A percentile compares a stretch with the other conserved stretches of the same genome.
phyloP scores from a whole-genome alignment of 2,329 filamentous ascomycete species.

The Eutypa lata region DNA sequence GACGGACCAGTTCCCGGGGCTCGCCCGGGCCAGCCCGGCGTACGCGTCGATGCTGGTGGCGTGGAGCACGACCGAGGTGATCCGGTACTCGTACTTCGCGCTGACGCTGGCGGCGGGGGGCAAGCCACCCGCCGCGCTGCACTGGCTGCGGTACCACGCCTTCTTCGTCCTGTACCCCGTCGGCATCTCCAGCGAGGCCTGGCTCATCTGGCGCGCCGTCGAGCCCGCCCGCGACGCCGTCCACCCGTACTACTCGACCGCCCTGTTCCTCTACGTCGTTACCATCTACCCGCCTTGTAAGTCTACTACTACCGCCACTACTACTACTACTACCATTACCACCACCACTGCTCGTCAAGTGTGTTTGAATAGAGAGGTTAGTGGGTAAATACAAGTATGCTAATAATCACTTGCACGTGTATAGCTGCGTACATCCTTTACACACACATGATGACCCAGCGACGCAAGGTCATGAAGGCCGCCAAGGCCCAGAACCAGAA shows the following conservation, averaged over 20 bases:
- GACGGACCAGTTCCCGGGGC: conserved; percentile 68
- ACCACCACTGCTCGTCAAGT: too few relatives aligned
- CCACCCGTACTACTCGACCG: conserved; percentile 54
- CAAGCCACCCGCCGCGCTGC: conserved; percentile 60
- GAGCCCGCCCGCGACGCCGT: conserved; percentile 50
- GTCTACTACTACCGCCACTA: conserved; percentile 32
- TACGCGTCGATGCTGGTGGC: conserved; percentile 80
- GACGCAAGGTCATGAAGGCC: conserved; percentile 71
- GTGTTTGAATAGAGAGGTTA: too few relatives aligned
- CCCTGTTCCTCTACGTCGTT: conserved; percentile 73
- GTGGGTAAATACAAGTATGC: conserved; percentile 1
- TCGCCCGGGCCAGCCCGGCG: conserved; percentile 46
- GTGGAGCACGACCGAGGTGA: conserved; percentile 88
- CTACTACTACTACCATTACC: too few relatives aligned
- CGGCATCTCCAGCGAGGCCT: conserved; percentile 84
- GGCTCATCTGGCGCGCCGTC: conserved; percentile 70
- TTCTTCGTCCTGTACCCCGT: conserved; percentile 92
- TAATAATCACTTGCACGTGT: conserved; percentile 14
- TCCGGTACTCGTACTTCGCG: conserved; percentile 90
- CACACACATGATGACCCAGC: conserved; percentile 91
- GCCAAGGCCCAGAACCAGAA: conserved; percentile 49
- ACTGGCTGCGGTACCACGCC: conserved; percentile 86
- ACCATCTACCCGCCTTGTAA: conserved; percentile 77
- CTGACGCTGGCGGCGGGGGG: conserved; percentile 58
- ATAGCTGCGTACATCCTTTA: conserved; percentile 78